These are phyloP conservation scores for Mucor velutinosus DNA, from an alignment of 371 early-diverging fungal genomes.

Conservation along the genomic window DNA sequence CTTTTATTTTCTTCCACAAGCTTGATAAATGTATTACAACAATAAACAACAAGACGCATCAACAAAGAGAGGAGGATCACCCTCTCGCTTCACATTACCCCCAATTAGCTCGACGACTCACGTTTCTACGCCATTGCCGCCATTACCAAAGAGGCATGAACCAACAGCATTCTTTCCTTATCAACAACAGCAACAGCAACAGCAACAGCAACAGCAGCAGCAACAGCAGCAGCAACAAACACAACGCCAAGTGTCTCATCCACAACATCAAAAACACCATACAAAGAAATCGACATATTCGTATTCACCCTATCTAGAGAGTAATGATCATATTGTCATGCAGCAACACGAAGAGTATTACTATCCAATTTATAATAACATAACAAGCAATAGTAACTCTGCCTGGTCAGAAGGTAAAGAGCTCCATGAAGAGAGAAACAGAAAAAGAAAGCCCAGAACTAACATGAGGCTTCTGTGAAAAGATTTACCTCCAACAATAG, in stretches of 20 bases:
- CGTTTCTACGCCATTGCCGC: not conserved
- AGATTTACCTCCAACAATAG: not conserved
- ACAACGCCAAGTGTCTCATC: not conserved
- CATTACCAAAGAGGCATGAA: not conserved
- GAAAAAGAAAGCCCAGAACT: too few species aligned
- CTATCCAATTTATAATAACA: not conserved
- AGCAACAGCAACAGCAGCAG: not conserved
- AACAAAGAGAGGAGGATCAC: not conserved
- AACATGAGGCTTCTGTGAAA: not conserved
- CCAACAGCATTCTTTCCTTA: not conserved
- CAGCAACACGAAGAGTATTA: conserved; percentile 5
- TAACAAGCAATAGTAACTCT: not conserved
- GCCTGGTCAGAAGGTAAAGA: conserved; percentile 10
- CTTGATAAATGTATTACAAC: not conserved
- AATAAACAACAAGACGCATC: not conserved
- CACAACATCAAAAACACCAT: not conserved
- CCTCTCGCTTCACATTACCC: not conserved
- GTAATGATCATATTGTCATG: not conserved
- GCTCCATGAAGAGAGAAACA: not conserved
- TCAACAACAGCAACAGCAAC: not conserved
- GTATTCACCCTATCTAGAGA: not conserved
- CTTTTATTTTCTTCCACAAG: not conserved
- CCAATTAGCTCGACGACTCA: not conserved
- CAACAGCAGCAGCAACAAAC: not conserved
- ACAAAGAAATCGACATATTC: not conserved